Evolutionary conservation across 1,284 basidiomycete species (phyloP), one percentile per base, ranked within the genome.

Genomic region (Lignosus rhinocerotis): DNA sequence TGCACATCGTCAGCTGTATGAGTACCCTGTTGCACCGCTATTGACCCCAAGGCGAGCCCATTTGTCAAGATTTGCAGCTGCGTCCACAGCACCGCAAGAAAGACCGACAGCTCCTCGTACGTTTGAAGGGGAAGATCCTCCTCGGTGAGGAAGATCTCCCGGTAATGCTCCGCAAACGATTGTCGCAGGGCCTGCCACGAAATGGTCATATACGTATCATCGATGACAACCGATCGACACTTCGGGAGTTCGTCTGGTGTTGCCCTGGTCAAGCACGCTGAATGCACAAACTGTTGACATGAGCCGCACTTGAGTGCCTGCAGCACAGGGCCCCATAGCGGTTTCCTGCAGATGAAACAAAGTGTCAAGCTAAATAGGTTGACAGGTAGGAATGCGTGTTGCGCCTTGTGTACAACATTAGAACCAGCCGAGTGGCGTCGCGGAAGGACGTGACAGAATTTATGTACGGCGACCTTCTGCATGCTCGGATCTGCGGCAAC

Each of bases 351-450:
- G 14, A 80, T 69, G 56, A 80, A 79, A 67, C 92, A 94, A 2
- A 90, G 76, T 8, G 83, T 82, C 8, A 92, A 72, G 25, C 84
- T 88, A 73, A 93, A 92, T 17, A 90, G 70, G 66, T 89, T 92
- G 61, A 86, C 80, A 6, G 75, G 71, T 58, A 74, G 73, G 69
- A 90, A 87, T 4, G 65, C 63, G 66, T 90, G 87, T 25, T 72
- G 67, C 30, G 72, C 71, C 51, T 67, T 67, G 50, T 66, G 63
- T n/a, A 73, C 59, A 41, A 67, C 60, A 17, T 63, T 66, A 17
- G 64, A 58, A 34, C 69, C 66, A 9, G 53, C 51, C 33, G 71
- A 71, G 45, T 70, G 71, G 48, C 72, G 69, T 11, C 65, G 61
- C 21, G 74, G 68, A n/a, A 80, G 67, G 41, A 84, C 65, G 34